phyloP scores from a whole-genome alignment of 495 filamentous ascomycete species.

The Daldinia concentrica region DNA sequence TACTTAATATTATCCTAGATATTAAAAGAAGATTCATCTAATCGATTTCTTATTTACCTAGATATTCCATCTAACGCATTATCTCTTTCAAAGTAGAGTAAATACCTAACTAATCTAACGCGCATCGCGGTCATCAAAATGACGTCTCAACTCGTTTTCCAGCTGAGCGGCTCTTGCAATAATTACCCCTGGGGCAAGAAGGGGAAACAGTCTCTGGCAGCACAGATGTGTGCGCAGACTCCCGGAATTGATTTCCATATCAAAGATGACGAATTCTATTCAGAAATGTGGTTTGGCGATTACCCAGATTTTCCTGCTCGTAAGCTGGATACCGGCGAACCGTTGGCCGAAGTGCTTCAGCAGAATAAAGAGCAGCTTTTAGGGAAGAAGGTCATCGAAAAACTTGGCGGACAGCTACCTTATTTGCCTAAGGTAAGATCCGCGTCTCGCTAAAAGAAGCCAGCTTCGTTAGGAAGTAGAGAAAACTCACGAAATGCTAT shows the following conservation, averaged over 20 bases:
- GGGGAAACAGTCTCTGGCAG: constrained; percentile 75
- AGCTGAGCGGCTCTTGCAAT: constrained; percentile 63
- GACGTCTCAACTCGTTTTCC: constrained; percentile 52
- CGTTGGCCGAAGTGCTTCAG: constrained; percentile 71
- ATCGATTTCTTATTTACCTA: no score
- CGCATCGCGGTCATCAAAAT: constrained; percentile 19
- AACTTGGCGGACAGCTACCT: constrained; percentile 72
- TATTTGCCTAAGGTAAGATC: constrained; percentile 73
- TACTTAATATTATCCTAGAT: neutral
- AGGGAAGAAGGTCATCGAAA: constrained; percentile 68
- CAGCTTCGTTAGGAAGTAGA: neutral
- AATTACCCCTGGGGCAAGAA: constrained; percentile 73
- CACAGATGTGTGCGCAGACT: constrained; percentile 72
- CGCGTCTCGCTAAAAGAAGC: neutral
- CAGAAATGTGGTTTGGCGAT: constrained; percentile 83
- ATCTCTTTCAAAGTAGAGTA: neutral
- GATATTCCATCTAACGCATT: neutral
- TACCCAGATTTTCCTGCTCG: constrained; percentile 76
- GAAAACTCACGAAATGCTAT: neutral
- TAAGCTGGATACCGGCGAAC: constrained; percentile 67
- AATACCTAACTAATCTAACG: neutral
- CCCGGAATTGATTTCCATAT: constrained; percentile 73
- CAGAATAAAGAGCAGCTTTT: constrained; percentile 70
- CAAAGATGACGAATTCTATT: constrained; percentile 71
- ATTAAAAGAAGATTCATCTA: neutral